These are phyloP conservation scores for Fusarium tjaetaba DNA, from an alignment of 2,329 filamentous ascomycete genomes.

Conservation along the genomic window DNA sequence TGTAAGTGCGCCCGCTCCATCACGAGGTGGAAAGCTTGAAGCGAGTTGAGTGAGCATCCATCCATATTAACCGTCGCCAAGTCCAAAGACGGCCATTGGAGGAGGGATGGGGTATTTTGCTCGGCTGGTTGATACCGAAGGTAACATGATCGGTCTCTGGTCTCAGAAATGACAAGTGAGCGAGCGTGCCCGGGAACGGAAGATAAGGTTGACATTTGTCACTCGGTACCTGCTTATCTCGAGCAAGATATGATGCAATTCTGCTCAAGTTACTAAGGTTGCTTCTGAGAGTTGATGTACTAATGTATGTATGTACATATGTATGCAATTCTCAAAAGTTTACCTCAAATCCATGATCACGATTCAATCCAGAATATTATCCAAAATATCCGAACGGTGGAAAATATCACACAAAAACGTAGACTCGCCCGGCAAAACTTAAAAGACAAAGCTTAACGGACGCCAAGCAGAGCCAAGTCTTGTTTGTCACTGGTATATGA, in stretches of 20 bases:
- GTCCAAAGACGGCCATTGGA: constrained; percentile 50
- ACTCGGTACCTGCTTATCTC: background rate
- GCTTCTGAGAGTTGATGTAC: background rate
- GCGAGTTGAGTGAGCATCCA: background rate
- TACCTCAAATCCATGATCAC: background rate
- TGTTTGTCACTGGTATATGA: constrained; percentile 8
- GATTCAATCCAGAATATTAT: background rate
- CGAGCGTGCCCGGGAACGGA: constrained; percentile 1
- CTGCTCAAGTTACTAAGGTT: background rate
- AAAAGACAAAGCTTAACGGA: constrained; percentile 3
- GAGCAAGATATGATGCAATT: background rate
- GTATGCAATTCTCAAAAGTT: background rate
- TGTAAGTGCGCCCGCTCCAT: constrained; percentile 43
- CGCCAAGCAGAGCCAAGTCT: constrained; percentile 28
- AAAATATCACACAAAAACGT: constrained; percentile 4
- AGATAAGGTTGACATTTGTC: background rate
- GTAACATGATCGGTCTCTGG: constrained; percentile 51
- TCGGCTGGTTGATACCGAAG: constrained; percentile 51
- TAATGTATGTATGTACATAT: background rate
- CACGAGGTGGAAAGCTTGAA: background rate
- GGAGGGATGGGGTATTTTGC: constrained; percentile 49
- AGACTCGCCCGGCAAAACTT: constrained; percentile 22
- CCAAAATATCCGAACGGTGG: constrained; percentile 27
- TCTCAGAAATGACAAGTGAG: constrained; percentile 45
- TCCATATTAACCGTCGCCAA: constrained; percentile 20